Base-by-base conservation (phyloP, 2,329 filamentous ascomycete genomes). In the Hymenoscyphus albidus region DNA sequence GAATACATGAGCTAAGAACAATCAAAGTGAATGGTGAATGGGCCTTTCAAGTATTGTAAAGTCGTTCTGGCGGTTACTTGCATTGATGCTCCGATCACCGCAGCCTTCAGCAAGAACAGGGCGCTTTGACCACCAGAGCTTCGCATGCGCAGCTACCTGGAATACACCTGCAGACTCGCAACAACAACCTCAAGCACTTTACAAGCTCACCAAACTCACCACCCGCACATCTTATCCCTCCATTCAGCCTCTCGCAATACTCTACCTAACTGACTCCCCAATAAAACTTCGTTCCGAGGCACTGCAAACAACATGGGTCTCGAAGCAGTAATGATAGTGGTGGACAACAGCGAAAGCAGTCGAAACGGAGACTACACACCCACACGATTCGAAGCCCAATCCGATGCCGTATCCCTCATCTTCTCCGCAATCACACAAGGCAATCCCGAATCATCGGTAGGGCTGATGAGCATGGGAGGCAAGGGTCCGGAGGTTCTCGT, bases 241-340 rank as follows among this genome's bases (percentile, higher is more conserved):
- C 18, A 7, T 22, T 22, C 44, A 51, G 22, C 22, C n/a, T 18
- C 44, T 12, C 22, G 7, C 44, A n/a, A 13, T 22, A 22, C n/a
- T 10, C 6, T 6, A 12, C n/a, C 44, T 13, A 51, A 7, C 14
- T 10, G 7, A 22, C 3, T 5, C 22, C 18, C 18, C 5, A 51
- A 51, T 6, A 51, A 51, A 51, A 3, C 62, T 59, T 65, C 56
- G 16, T 27, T 31, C 13, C 62, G 61, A 70, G 59, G 58, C 66
- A 68, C 68, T 69, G 74, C 78, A 78, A 80, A 78, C 87, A 93
- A 84, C 76, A 99, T 99, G 95, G 91, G 89, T 80, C 89, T 99
- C 80, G 95, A 99, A 88, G 96, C 95, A 82, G 96, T 96, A 69
- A 98, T 99, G 93, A 92, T 99, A 79, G 89, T 98, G 85, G 92